Percentiles rank a stretch among this genome's conserved stretches.
Conservation (phyloP, 1,139 yeast genomes). For the Lodderomyces beijingensis region DNA sequence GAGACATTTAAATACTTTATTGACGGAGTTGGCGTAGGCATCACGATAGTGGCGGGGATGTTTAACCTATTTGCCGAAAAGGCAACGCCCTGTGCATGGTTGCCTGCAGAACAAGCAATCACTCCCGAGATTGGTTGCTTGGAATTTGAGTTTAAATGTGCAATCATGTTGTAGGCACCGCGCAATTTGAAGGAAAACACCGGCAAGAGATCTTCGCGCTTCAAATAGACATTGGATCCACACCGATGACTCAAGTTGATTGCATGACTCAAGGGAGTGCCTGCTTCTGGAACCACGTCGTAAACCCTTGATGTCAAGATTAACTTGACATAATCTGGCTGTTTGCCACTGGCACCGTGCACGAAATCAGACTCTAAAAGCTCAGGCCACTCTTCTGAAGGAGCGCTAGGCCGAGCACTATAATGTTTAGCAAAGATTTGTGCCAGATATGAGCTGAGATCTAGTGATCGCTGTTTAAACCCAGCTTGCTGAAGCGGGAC, state of each 20-base stretch:
- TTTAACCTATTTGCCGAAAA: conserved; percentile 78
- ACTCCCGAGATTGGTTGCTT: conserved; percentile 73
- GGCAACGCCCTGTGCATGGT: conserved; percentile 99
- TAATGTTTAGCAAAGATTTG: no score
- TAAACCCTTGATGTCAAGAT: conserved; percentile 89
- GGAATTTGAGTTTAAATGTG: conserved; percentile 60
- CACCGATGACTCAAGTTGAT: conserved; percentile 68
- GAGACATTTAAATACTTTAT: conserved; percentile 89
- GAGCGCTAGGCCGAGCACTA: no score
- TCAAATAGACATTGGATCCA: conserved; percentile 69
- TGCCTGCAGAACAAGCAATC: conserved; percentile 97
- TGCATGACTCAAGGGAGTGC: conserved; percentile 81
- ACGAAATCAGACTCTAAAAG: conserved; percentile 48
- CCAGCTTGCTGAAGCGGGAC: no score
- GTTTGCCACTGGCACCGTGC: conserved; percentile 38
- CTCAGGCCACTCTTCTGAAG: conserved; percentile 37
- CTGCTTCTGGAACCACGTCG: conserved; percentile 76
- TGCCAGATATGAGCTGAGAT: no score
- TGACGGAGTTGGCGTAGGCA: conserved; percentile 97
- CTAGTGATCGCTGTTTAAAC: no score
- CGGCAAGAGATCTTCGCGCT: conserved; percentile 90
- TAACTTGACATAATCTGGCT: conserved; percentile 89
- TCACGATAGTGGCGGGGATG: conserved; percentile 92
- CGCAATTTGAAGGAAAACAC: conserved; percentile 94
- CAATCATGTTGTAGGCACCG: conserved; percentile 97